Conservation (phyloP, 1,284 basidiomycete genomes). For the Stygiomarasmius scandens region DNA sequence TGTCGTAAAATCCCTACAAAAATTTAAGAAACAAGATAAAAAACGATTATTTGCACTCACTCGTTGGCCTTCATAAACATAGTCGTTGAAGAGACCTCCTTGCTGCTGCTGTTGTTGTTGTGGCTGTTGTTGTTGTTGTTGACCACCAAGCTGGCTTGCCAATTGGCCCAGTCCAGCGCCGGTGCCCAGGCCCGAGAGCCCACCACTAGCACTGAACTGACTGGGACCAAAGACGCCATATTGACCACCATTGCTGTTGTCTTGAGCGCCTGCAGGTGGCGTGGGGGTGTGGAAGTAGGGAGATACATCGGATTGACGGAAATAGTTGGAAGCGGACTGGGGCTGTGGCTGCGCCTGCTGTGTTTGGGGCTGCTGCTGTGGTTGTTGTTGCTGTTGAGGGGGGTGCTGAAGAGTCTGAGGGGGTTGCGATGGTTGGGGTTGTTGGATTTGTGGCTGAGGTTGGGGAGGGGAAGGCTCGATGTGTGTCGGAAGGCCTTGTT, state of each 20-base stretch:
- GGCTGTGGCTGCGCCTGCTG: slow-evolving; percentile 26
- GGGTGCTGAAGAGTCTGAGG: slow-evolving; percentile 34
- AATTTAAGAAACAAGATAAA: slow-evolving; percentile 8
- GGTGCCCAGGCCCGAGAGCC: slow-evolving; percentile 1
- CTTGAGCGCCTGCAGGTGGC: slow-evolving; percentile 61
- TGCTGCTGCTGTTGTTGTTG: slow-evolving; percentile 52
- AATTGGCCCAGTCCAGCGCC: neutral
- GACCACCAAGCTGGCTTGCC: slow-evolving; percentile 2
- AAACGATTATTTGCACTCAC: slow-evolving; percentile 39
- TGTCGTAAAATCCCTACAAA: slow-evolving; percentile 71
- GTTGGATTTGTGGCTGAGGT: slow-evolving; percentile 31
- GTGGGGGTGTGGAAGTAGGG: slow-evolving; percentile 67
- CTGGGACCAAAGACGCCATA: slow-evolving; percentile 67
- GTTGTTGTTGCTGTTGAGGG: slow-evolving; percentile 33
- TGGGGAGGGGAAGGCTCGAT: slow-evolving; percentile 42
- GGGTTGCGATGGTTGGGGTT: slow-evolving; percentile 42
- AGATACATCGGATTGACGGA: slow-evolving; percentile 63
- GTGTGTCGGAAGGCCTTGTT: slow-evolving; percentile 24
- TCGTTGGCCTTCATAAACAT: slow-evolving; percentile 67
- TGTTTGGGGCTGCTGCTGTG: slow-evolving; percentile 22
- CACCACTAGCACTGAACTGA: slow-evolving; percentile 3
- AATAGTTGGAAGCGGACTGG: slow-evolving; percentile 47
- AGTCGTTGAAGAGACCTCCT: slow-evolving; percentile 62
- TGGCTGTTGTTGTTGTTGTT: slow-evolving; percentile 38
- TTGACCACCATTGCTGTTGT: slow-evolving; percentile 52